Evolutionary conservation across 129 eudicot genomes (phyloP), one percentile per base, ranked within the genome.

Genomic region (Saussurea involucrata): DNA sequence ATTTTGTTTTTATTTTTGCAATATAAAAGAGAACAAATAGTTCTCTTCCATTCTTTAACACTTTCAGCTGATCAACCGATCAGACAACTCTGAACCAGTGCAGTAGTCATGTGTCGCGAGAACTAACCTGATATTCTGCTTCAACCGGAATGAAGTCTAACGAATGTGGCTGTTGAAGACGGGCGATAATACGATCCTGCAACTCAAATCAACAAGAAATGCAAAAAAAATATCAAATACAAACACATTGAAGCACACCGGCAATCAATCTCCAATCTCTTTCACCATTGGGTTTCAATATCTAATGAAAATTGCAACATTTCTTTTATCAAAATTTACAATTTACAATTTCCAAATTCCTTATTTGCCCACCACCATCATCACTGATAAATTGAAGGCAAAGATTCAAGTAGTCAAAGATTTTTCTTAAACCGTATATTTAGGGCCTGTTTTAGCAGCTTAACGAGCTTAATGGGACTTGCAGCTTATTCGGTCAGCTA

Each of bases 61-160:
- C 55, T 7, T 42, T 40, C 24, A 46, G 32, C 24, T 4, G 32
- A 8, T 27, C 57, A 34, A 36, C 29, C 29, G 71, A 67, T 63
- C 20, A 1, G 66, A 60, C 32, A 28, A 13, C 29, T 4, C 9
- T 60, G 25, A 36, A 17, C 71, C 31, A 18, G 28, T 55, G 34
- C 40, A 57, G 17, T 66, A 22, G 49, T 69, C 58, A 18, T 27
- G 44, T 17, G 22, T 60, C 65, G 27, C 46, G 24, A 18, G 20
- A 57, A 18, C 83, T 34, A 24, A 95, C 98, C 98, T 95, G 98
- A 77, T 78, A 95, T 87, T 91, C 98, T 63, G 96, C 97, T 86
- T 95, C 98, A 31, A 95, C 97, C 2, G 98, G 93, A 75, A 95
- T 95, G 88, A 86, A 95, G 75, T 91, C 96, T 78, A 85, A 79